These are phyloP conservation scores for Pichia deserticola DNA, from an alignment of 805 yeast genomes.

Conservation along the genomic window DNA sequence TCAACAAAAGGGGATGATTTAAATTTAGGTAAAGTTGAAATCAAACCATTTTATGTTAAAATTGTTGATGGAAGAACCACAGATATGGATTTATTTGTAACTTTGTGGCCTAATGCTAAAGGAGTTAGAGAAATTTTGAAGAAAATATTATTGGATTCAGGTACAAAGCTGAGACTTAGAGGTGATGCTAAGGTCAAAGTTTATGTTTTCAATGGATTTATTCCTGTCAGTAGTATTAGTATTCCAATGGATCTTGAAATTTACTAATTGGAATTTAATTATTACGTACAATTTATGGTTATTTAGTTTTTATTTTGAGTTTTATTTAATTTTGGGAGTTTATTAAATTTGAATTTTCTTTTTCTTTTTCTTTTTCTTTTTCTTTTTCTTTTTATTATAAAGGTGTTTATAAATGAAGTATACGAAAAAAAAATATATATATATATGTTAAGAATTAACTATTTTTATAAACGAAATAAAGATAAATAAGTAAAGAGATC, in stretches of 20 bases:
- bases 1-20: constrained; percentile 17
- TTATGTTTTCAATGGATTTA: constrained; percentile 25
- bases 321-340: too few species aligned
- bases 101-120: constrained; percentile 28
- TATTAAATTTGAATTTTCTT: neutral
- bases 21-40: constrained; percentile 27
- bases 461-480: neutral
- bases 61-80: constrained; percentile 24
- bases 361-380: neutral
- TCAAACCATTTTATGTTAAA: constrained; percentile 28
- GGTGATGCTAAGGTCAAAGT: constrained; percentile 30
- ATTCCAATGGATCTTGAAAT: constrained; percentile 28
- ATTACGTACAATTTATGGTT: too few species aligned
- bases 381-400: too few species aligned
- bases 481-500: constrained; percentile 12
- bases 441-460: neutral
- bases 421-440: neutral
- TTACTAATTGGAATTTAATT: constrained; percentile 4
- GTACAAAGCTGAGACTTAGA: constrained; percentile 24
- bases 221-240: constrained; percentile 27
- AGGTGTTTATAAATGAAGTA: too few species aligned
- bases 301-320: neutral
- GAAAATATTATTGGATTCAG: constrained; percentile 25
- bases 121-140: constrained; percentile 30
- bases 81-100: constrained; percentile 22